Percentiles rank a stretch among this genome's conserved stretches.
These are phyloP conservation scores for Gryganskiella cystojenkinii DNA, from an alignment of 192 early-diverging fungal species.

Conservation along the genomic window DNA sequence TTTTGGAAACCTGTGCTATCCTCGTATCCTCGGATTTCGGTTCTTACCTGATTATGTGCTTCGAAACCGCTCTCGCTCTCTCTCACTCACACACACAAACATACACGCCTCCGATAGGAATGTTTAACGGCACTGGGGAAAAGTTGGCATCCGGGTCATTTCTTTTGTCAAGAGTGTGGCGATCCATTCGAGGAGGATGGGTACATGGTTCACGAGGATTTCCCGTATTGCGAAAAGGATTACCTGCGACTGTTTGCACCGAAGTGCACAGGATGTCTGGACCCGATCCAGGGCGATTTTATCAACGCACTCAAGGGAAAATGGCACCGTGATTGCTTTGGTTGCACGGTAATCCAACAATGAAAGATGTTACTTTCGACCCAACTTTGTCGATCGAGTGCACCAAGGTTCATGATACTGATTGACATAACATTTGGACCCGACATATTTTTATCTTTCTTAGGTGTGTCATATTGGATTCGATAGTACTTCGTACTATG, in stretches of 20 bases:
- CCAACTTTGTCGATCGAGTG: too few species aligned
- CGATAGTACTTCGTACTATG: constrained; percentile 51
- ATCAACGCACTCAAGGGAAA: constrained; percentile 60
- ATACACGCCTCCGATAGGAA: constrained; percentile 29
- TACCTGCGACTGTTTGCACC: constrained; percentile 60
- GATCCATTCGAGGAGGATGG: constrained; percentile 60
- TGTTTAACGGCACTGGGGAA: constrained; percentile 62
- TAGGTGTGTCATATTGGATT: constrained; percentile 61
- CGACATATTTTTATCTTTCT: background rate
- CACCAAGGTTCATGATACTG: too few species aligned
- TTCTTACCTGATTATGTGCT: too few species aligned
- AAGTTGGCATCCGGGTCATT: constrained; percentile 64
- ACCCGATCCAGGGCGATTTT: constrained; percentile 62
- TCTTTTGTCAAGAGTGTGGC: constrained; percentile 69
- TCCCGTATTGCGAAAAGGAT: constrained; percentile 69
- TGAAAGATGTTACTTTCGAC: constrained; percentile 1
- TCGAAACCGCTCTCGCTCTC: too few species aligned
- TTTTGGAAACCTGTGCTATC: background rate
- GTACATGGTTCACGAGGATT: constrained; percentile 65
- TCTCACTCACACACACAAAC: too few species aligned
- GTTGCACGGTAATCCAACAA: constrained; percentile 65
- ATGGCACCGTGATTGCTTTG: constrained; percentile 71
- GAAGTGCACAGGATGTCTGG: constrained; percentile 61
- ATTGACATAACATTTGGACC: constrained; percentile 6
- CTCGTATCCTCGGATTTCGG: background rate